Conservation (phyloP, 805 yeast species). For the Lachancea kluyveri region DNA sequence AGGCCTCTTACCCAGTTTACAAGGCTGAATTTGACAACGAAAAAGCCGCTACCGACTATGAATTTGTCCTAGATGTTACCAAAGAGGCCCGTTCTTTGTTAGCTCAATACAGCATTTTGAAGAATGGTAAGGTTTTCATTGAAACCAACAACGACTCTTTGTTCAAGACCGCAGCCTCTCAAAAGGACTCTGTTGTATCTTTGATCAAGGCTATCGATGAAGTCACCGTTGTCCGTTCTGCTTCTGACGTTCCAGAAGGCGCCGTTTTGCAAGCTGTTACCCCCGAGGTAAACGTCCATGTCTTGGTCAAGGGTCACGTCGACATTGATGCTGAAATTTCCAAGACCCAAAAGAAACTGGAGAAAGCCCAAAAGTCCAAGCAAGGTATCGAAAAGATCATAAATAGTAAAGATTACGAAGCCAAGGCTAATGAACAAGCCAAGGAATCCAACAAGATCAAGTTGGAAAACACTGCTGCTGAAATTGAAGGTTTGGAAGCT, state of each 20-base stretch:
- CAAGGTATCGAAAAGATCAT: slow-evolving; percentile 65
- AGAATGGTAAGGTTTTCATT: slow-evolving; percentile 81
- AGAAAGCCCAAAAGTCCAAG: slow-evolving; percentile 53
- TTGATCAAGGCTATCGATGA: slow-evolving; percentile 85
- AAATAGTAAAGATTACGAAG: slow-evolving; percentile 66
- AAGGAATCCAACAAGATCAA: slow-evolving; percentile 67
- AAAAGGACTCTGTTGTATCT: slow-evolving; percentile 81
- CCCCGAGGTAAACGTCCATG: slow-evolving; percentile 78
- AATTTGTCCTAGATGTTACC: slow-evolving; percentile 76
- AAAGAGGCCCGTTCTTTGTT: slow-evolving; percentile 88
- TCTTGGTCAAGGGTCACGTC: slow-evolving; percentile 89
- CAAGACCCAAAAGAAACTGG: slow-evolving; percentile 75
- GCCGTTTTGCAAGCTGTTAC: slow-evolving; percentile 81
- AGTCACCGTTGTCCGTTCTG: slow-evolving; percentile 54
- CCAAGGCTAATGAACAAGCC: slow-evolving; percentile 79
- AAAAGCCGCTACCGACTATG: slow-evolving; percentile 69
- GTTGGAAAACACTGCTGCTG: slow-evolving; percentile 70
- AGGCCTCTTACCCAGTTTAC: slow-evolving; percentile 73
- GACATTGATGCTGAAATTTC: slow-evolving; percentile 86
- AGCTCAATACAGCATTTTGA: slow-evolving; percentile 82
- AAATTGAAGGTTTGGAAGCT: slow-evolving; percentile 81
- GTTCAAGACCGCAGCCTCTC: slow-evolving; percentile 52
- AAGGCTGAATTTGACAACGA: slow-evolving; percentile 53
- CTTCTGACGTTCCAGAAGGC: slow-evolving; percentile 71
- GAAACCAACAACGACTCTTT: slow-evolving; percentile 50